Conservation (phyloP, 148 eudicot genomes). For the Agrostemma githago region DNA sequence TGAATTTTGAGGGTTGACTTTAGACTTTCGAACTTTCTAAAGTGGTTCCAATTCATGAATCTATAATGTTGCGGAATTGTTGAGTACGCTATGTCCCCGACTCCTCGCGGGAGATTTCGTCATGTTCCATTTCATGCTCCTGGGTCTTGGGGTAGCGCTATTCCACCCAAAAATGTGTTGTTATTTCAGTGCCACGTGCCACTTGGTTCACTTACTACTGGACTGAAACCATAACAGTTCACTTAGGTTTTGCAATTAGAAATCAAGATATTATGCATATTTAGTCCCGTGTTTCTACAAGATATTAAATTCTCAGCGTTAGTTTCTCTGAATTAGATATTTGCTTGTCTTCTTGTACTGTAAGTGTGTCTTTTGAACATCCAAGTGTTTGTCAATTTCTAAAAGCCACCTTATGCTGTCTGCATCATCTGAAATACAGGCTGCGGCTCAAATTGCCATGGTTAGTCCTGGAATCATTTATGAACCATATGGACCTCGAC, state of each 20-base stretch:
- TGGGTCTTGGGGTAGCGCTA: background rate
- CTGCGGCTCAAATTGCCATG: slow-evolving; percentile 66
- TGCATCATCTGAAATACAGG: slow-evolving; percentile 40
- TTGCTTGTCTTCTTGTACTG: background rate
- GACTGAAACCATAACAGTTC: background rate
- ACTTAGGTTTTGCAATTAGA: background rate
- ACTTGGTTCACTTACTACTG: background rate
- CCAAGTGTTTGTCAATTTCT: background rate
- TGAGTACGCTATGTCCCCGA: background rate
- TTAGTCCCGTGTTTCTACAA: background rate
- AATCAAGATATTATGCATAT: background rate
- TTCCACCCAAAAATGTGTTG: background rate
- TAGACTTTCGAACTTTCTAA: background rate
- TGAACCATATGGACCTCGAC: slow-evolving; percentile 87
- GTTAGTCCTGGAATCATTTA: slow-evolving; percentile 82
- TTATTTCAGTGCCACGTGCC: background rate
- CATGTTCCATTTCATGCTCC: background rate
- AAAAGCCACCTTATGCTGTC: slow-evolving; percentile 1
- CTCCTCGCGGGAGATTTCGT: background rate
- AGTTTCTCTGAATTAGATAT: background rate
- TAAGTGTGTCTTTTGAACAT: background rate
- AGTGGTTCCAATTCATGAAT: background rate
- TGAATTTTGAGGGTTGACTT: background rate
- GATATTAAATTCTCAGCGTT: background rate
- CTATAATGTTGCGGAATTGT: background rate